phyloP scores from a whole-genome alignment of 345 rosid genomes.

The Noccaea caerulescens region DNA sequence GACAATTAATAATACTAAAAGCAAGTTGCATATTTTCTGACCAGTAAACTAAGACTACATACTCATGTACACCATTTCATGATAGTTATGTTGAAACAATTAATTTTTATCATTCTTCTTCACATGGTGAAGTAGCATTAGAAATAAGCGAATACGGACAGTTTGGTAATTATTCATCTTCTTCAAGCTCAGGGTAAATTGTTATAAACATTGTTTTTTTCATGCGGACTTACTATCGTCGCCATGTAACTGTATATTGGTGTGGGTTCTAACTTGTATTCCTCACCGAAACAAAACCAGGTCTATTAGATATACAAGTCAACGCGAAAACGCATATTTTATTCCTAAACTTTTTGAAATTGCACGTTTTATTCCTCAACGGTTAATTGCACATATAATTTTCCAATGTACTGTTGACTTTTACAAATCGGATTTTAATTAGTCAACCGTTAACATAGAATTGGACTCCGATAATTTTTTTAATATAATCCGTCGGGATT shows the following conservation, averaged over 20 bases:
- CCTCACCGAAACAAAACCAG: slow-evolving; percentile 5
- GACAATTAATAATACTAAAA: not conserved
- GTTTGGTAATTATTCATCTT: not conserved
- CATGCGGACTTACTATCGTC: too few relatives aligned
- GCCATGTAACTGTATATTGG: not conserved
- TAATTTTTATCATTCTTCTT: not conserved
- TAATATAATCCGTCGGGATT: too few relatives aligned
- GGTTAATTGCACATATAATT: too few relatives aligned
- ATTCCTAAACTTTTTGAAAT: too few relatives aligned
- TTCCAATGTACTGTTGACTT: too few relatives aligned
- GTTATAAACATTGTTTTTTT: too few relatives aligned
- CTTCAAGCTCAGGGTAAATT: not conserved
- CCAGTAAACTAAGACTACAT: slow-evolving; percentile 6
- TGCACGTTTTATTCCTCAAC: too few relatives aligned
- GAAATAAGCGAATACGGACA: not conserved
- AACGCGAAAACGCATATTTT: too few relatives aligned
- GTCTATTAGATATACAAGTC: not conserved
- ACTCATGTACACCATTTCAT: not conserved
- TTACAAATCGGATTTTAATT: too few relatives aligned
- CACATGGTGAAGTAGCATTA: not conserved
- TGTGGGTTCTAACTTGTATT: slow-evolving; percentile 8
- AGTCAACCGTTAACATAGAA: too few relatives aligned
- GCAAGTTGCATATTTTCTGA: slow-evolving; percentile 5
- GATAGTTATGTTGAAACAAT: slow-evolving; percentile 8
- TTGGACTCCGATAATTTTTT: too few relatives aligned